A percentile compares a stretch with the other conserved stretches of the same genome.
Evolutionary conservation across 2,329 filamentous ascomycete species (phyloP).

Genomic region (Orbilia quercus): DNA sequence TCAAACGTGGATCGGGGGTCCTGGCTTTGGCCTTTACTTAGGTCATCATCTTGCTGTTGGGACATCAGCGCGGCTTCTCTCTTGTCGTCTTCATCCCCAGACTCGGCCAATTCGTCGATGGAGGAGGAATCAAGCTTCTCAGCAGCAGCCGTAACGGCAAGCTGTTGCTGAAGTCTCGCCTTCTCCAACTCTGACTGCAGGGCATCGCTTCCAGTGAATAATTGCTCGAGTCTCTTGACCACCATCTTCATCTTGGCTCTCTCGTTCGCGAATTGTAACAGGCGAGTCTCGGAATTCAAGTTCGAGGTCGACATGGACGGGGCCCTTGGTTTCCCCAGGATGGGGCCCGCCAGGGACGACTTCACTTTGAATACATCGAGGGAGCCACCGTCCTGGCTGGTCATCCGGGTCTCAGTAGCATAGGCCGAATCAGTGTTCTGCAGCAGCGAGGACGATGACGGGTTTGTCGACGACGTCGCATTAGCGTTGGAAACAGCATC

Average conservation of each 20-base stretch:
- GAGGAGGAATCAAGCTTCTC: conserved; percentile 61
- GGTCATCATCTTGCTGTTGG: conserved; percentile 56
- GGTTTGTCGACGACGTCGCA: conserved; percentile 63
- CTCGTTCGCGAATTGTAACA: conserved; percentile 66
- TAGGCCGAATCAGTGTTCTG: conserved; percentile 68
- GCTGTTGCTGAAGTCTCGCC: conserved; percentile 61
- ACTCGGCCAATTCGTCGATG: conserved; percentile 57
- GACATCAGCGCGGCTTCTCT: conserved; percentile 64
- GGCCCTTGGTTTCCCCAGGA: conserved; percentile 2
- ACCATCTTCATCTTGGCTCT: conserved; percentile 80
- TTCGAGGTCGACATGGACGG: background rate
- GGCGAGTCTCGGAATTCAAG: background rate
- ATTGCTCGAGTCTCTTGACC: conserved; percentile 79
- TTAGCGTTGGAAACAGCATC: conserved; percentile 65
- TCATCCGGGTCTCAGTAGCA: conserved; percentile 69
- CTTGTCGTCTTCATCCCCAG: conserved; percentile 61
- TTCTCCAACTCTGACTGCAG: conserved; percentile 63
- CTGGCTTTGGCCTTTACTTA: conserved; percentile 51
- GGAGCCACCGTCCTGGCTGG: conserved; percentile 40
- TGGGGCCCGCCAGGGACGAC: background rate
- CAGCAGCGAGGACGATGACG: conserved; percentile 39
- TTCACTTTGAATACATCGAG: conserved; percentile 16
- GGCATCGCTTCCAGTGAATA: conserved; percentile 77
- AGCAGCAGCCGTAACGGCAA: conserved; percentile 67
- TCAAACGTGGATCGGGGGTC: conserved; percentile 30